These are phyloP conservation scores for Ogataea dorogensis DNA, from an alignment of 805 yeast genomes.

Conservation along the genomic window DNA sequence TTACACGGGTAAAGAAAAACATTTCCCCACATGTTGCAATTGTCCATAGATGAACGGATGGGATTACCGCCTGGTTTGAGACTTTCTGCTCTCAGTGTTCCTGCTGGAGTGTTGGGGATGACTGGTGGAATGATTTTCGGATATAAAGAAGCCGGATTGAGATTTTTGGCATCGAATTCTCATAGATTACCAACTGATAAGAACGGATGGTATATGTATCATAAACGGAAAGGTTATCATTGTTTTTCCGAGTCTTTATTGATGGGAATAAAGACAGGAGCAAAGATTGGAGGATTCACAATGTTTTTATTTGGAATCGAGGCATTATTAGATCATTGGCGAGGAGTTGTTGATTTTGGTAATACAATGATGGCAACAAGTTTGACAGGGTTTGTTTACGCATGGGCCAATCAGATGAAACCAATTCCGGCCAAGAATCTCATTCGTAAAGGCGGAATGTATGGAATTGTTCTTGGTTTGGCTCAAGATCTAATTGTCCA, in stretches of 20 bases:
- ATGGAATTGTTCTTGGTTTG: constrained; percentile 63
- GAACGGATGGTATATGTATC: constrained; percentile 88
- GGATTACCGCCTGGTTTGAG: constrained; percentile 49
- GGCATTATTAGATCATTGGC: constrained; percentile 52
- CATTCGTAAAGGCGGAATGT: constrained; percentile 49
- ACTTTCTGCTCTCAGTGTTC: constrained; percentile 39
- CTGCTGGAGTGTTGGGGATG: constrained; percentile 44
- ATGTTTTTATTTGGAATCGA: constrained; percentile 59
- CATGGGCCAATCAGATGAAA: constrained; percentile 43
- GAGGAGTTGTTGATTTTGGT: constrained; percentile 53
- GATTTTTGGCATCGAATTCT: constrained; percentile 75
- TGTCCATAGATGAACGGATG: constrained; percentile 39
- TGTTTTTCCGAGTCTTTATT: constrained; percentile 56
- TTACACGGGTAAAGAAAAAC: constrained; percentile 1
- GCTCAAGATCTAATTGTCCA: constrained; percentile 63
- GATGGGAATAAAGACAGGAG: constrained; percentile 43
- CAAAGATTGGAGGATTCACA: constrained; percentile 44
- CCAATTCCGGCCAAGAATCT: constrained; percentile 41
- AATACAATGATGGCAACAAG: constrained; percentile 62
- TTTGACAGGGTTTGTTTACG: constrained; percentile 51
- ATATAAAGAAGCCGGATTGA: constrained; percentile 50
- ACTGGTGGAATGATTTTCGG: constrained; percentile 62
- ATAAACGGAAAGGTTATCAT: constrained; percentile 77
- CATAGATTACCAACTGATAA: constrained; percentile 74
- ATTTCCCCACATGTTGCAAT: constrained; percentile 6